These are phyloP conservation scores for Serendipita sp. DNA, from an alignment of 768 basidiomycete genomes.

Conservation along the genomic window DNA sequence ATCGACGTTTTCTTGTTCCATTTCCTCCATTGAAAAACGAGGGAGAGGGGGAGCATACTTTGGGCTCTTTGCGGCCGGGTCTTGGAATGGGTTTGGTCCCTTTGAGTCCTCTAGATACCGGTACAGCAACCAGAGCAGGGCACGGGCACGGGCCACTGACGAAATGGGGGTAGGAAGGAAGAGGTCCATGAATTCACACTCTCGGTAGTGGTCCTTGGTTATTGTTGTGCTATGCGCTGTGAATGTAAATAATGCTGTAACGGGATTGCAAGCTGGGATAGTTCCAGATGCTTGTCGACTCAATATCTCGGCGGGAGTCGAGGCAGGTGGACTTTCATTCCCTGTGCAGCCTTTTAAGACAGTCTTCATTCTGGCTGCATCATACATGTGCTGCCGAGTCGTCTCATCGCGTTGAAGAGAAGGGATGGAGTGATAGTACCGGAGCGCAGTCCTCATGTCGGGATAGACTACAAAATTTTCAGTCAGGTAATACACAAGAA, in stretches of 20 bases:
- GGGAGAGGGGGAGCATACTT: slow-evolving; percentile 35
- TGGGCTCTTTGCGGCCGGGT: slow-evolving; percentile 44
- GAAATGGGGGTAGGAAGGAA: slow-evolving; percentile 64
- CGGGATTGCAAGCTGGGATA: slow-evolving; percentile 59
- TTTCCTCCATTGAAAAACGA: slow-evolving; percentile 29
- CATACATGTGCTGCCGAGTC: slow-evolving; percentile 54
- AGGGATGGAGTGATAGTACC: slow-evolving; percentile 67
- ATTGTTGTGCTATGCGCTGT: slow-evolving; percentile 47
- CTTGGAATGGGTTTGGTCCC: slow-evolving; percentile 49
- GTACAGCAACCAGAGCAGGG: slow-evolving; percentile 72
- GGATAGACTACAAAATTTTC: slow-evolving; percentile 41
- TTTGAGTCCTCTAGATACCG: slow-evolving; percentile 59
- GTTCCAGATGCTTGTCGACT: slow-evolving; percentile 32
- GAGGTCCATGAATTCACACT: slow-evolving; percentile 49
- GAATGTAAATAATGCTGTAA: slow-evolving; percentile 58
- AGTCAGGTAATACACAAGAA: slow-evolving; percentile 9
- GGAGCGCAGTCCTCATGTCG: slow-evolving; percentile 61
- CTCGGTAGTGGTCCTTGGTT: slow-evolving; percentile 30
- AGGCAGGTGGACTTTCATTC: slow-evolving; percentile 34
- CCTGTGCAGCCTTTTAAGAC: slow-evolving; percentile 48
- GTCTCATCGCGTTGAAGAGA: slow-evolving; percentile 35
- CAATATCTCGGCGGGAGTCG: slow-evolving; percentile 43
- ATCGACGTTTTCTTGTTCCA: slow-evolving; percentile 58
- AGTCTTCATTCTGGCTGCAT: slow-evolving; percentile 64
- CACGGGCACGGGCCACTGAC: slow-evolving; percentile 55